Conservation (phyloP, 352 stramenopile species). For the Pseudoperonospora humuli region DNA sequence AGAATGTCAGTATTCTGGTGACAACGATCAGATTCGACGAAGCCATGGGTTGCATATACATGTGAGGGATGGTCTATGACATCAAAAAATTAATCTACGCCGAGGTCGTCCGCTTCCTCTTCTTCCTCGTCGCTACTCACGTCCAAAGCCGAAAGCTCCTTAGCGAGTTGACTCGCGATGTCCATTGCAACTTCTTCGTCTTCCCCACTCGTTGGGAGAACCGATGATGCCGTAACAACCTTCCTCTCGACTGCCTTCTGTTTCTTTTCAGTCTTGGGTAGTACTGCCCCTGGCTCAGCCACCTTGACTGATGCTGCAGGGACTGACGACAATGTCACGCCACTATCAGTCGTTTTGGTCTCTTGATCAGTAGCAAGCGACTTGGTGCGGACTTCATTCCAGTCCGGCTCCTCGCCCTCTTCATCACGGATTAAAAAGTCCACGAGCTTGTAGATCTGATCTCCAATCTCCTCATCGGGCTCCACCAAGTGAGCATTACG, state of each 20-base stretch:
- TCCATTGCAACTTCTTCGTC: conserved; percentile 70
- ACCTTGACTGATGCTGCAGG: conserved; percentile 9
- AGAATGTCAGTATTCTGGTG: no score
- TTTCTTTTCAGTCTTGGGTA: conserved; percentile 15
- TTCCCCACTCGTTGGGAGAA: conserved; percentile 28
- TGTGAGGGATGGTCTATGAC: conserved; percentile 11
- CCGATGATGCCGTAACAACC: conserved; percentile 19
- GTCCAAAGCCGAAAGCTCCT: conserved; percentile 65
- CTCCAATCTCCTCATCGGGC: conserved; percentile 69
- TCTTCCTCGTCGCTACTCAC: conserved; percentile 85
- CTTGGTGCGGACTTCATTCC: conserved; percentile 64
- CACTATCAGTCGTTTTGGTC: conserved; percentile 27
- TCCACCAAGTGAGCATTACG: conserved; percentile 78
- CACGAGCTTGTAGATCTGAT: conserved; percentile 87
- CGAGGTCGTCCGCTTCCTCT: conserved; percentile 35
- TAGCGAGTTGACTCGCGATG: conserved; percentile 50
- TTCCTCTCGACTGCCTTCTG: conserved; percentile 8
- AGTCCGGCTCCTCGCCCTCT: conserved; percentile 80
- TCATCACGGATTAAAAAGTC: conserved; percentile 84
- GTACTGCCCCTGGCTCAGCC: conserved; percentile 11
- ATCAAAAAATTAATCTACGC: conserved; percentile 35
- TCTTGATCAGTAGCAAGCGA: conserved; percentile 48
- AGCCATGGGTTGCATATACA: no score
- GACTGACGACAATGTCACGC: conserved; percentile 9
- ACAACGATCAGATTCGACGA: no score